Percentiles rank a stretch among this genome's conserved stretches.
Evolutionary conservation across 768 basidiomycete genomes (phyloP).

Genomic region (Collybia nuda): DNA sequence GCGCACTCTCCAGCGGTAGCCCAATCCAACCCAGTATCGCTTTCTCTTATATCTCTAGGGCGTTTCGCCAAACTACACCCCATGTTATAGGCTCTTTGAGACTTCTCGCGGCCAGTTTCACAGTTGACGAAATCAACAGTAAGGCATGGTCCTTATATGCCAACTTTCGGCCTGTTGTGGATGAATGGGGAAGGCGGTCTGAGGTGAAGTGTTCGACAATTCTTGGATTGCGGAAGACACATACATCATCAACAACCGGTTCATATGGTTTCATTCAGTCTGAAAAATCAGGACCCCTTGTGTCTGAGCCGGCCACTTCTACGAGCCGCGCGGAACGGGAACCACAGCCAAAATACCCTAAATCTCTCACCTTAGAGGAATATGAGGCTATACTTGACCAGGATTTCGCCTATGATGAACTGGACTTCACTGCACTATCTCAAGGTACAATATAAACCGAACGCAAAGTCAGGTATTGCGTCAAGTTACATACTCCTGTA

Average conservation of each 20-base stretch:
- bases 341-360: conserved; percentile 40
- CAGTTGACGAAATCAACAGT: conserved; percentile 56
- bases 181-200: conserved; percentile 83
- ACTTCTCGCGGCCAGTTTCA: conserved; percentile 62
- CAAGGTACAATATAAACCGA: no score
- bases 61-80: conserved; percentile 79
- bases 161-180: conserved; percentile 81
- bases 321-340: conserved; percentile 14
- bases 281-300: conserved; percentile 7
- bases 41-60: conserved; percentile 79
- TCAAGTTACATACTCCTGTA: conserved; percentile 12
- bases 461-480: no score
- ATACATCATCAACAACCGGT: conserved; percentile 11
- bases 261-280: conserved; percentile 9
- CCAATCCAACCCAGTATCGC: conserved; percentile 74
- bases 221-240: conserved; percentile 51
- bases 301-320: conserved; percentile 8
- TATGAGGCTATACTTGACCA: conserved; percentile 52
- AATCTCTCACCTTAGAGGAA: conserved; percentile 43
- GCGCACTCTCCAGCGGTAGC: conserved; percentile 71
- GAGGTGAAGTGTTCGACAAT: conserved; percentile 72
- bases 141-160: conserved; percentile 80
- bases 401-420: conserved; percentile 44
- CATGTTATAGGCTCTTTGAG: conserved; percentile 76
- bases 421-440: conserved; percentile 26